A percentile compares a stretch with the other conserved stretches of the same genome.
These are phyloP conservation scores for Camelina neglecta DNA, from an alignment of 345 rosid species.

Conservation along the genomic window DNA sequence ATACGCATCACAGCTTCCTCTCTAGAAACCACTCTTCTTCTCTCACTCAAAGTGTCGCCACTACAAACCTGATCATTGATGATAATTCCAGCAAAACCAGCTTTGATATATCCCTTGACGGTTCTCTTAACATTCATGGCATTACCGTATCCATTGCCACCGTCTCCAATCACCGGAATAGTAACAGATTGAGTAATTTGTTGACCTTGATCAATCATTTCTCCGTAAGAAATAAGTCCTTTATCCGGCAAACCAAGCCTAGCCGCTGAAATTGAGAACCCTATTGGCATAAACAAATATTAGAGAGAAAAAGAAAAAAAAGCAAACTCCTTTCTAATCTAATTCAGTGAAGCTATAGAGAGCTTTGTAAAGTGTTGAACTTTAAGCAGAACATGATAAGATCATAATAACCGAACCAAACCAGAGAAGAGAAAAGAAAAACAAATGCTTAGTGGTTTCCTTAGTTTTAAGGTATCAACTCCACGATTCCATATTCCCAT, in stretches of 20 bases:
- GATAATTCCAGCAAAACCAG: constrained; percentile 90
- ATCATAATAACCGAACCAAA: no score
- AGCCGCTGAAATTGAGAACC: constrained; percentile 86
- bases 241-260: constrained; percentile 77
- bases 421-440: no score
- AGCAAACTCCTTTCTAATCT: not conserved
- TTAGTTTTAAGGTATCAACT: no score
- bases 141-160: constrained; percentile 83
- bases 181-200: constrained; percentile 76
- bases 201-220: constrained; percentile 88
- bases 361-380: constrained; percentile 23
- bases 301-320: not conserved
- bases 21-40: constrained; percentile 84
- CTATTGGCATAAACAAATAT: constrained; percentile 47
- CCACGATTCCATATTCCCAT: no score
- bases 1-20: constrained; percentile 86
- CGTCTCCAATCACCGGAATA: constrained; percentile 88
- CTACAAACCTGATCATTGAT: constrained; percentile 82
- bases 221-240: constrained; percentile 81
- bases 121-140: constrained; percentile 91
- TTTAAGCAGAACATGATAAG: constrained; percentile 3
- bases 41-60: constrained; percentile 58
- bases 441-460: no score
- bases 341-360: not conserved
- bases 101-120: constrained; percentile 72